Base-by-base conservation (phyloP, 495 filamentous ascomycete species). In the Neurospora cerealis region DNA sequence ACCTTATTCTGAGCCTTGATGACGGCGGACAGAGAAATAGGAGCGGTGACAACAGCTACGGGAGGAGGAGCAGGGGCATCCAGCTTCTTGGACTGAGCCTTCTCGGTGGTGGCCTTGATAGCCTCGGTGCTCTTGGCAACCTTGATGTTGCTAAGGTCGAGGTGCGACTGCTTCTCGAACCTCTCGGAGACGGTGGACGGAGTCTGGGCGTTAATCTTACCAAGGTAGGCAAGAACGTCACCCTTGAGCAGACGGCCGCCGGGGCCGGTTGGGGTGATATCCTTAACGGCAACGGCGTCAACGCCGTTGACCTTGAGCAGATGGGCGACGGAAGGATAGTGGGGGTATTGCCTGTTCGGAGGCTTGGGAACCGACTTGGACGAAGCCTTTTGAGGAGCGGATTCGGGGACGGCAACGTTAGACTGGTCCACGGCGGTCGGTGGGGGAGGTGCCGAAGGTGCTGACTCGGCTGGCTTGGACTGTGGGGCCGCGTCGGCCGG, bases 141-240 rank as follows among this genome's bases (percentile, higher is more conserved):
- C 86, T 97, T 96, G 85, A 98, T 94, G 83, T 98, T 97, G 84
- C 92, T 96, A 72, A 98, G 88, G 81, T 98, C 96, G 36, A 99
- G 88, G 80, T 97, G 93, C 46, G 85, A 82, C 40, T 94, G 89
- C 80, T 96, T 91, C 62, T 86, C 82, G 77, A 98, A 89, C 11
- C 89, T 88, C 36, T 86, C 83, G 54, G 90, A 90, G 74, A 93
- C 88, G 48, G 90, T 85, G n/a, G 88, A 83, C 9, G 94, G 90
- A 77, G 92, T 92, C 32, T 88, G 84, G 48, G 89, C 81, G 62
- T 90, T 82, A 77, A 97, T 92, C 72, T 83, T 83, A 70, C 96
- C 96, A 17, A 98, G 83, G 80, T 95, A 96, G 39, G 94, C 94
- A 62, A 99, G 89, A 10, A 99, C 93, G 80, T 99, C 96, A 69